Evolutionary conservation across 257 asterid species (phyloP).

Genomic region (Lantana camara): DNA sequence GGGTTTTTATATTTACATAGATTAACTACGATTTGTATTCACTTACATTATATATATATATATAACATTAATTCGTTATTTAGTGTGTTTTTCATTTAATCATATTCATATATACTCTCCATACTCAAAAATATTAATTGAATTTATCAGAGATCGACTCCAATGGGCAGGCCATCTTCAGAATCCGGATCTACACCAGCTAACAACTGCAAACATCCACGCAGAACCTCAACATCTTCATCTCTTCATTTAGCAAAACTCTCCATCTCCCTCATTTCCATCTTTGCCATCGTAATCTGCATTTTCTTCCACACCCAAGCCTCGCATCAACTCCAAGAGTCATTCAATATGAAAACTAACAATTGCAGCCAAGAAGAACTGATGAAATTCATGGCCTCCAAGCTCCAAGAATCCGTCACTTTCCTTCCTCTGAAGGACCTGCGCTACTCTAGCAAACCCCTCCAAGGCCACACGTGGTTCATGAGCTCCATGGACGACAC

Average conservation of each 20-base stretch:
- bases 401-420: conserved; percentile 53
- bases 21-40: too few relatives aligned
- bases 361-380: conserved; percentile 28
- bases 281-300: conserved; percentile 31
- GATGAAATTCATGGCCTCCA: conserved; percentile 36
- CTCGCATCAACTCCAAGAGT: conserved; percentile 30
- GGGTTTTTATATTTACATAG: too few relatives aligned
- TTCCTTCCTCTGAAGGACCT: conserved; percentile 79
- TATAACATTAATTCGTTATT: too few relatives aligned
- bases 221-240: background rate
- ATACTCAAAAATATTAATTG: too few relatives aligned
- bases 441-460: conserved; percentile 57
- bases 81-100: too few relatives aligned
- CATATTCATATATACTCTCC: too few relatives aligned
- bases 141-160: background rate
- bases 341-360: background rate
- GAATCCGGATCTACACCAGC: conserved; percentile 23
- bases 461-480: conserved; percentile 89
- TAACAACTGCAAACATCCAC: conserved; percentile 30
- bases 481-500: conserved; percentile 72
- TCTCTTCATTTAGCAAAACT: conserved; percentile 35
- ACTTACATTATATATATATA: too few relatives aligned
- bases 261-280: conserved; percentile 35
- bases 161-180: conserved; percentile 30
- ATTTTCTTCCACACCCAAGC: conserved; percentile 48